These are phyloP conservation scores for Phytopythium delawarense DNA, from an alignment of 352 stramenopile species.

Conservation along the genomic window DNA sequence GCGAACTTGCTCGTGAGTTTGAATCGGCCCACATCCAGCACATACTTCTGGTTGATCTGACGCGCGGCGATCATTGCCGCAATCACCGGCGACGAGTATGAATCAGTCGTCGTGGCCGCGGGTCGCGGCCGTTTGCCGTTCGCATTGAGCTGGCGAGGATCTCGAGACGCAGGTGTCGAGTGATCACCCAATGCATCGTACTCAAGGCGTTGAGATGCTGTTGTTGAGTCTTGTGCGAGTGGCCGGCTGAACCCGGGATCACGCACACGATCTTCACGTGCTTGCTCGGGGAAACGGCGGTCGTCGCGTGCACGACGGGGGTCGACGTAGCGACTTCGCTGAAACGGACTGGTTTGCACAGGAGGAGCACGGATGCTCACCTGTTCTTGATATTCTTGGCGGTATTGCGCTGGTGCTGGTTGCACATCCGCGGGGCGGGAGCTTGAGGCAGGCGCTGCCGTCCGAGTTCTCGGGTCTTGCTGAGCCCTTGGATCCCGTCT, in stretches of 20 bases:
- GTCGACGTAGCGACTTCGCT: neutral
- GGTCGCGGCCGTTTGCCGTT: neutral
- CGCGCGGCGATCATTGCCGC: neutral
- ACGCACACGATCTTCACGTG: neutral
- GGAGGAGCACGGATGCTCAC: neutral
- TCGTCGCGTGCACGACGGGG: too few relatives aligned
- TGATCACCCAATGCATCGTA: too few relatives aligned
- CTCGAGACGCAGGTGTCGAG: too few relatives aligned
- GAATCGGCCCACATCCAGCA: neutral
- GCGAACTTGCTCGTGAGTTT: neutral
- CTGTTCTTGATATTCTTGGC: neutral
- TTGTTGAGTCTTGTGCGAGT: too few relatives aligned
- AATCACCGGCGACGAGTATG: neutral
- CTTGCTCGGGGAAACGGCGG: neutral
- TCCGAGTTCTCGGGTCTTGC: too few relatives aligned
- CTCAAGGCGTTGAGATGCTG: too few relatives aligned
- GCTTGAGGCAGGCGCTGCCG: neutral
- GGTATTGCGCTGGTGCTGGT: neutral
- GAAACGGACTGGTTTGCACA: neutral
- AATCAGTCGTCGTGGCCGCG: too few relatives aligned
- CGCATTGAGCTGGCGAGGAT: neutral
- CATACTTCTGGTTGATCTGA: neutral
- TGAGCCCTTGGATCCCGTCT: too few relatives aligned
- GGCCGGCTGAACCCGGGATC: too few relatives aligned
- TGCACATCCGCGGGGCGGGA: neutral